Base-by-base conservation (phyloP, 2,329 filamentous ascomycete genomes). In the Rutstroemia sp. region DNA sequence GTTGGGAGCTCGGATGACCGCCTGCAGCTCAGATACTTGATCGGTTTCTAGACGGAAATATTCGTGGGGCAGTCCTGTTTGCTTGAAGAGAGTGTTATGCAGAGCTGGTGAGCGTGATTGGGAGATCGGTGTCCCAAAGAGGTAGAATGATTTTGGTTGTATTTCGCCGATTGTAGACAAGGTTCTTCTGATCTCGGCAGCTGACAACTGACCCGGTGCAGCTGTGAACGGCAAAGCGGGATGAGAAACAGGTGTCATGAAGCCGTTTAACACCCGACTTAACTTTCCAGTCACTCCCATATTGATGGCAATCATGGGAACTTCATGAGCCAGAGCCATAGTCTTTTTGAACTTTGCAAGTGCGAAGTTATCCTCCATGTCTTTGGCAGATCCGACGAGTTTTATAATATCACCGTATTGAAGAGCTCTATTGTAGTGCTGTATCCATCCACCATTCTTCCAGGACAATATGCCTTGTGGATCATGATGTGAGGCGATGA, bases 401-500 rank as follows among this genome's bases (percentile, higher is more conserved):
- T 99, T 99, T 74, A 99, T 90, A 57, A 97, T 79, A 68, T 97
- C 91, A 48, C 92, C 94, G 65, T 89, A 89, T 68, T 95, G 88
- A 14, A 96, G 75, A 16, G 92, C 92, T 67, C 84, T 84, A 72
- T 96, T 96, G 77, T 95, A 97, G 72, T 84, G 86, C 27, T 86
- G 80, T 56, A 94, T 84, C 92, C 94, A 99, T 0, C 89, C 89
- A n/a, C 89, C 90, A 64, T 95, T 92, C 61, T 79, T 84, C 94
- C 94, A 99, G 1, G 89, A 92, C 17, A 97, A 76, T 21, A 78
- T 76, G 8, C 87, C 87, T 56, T 80, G 74, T 0, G 91, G 89
- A 69, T 99, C 94, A 70, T 99, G 94, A 70, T 99, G 92, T 0
- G 94, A 99, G 8, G 92, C 91, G 65, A 99, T 95, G 67, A 99